Percentiles rank a stretch among this genome's conserved stretches.
Conservation (phyloP, 2,329 filamentous ascomycete species). For the Cercospora sp. region DNA sequence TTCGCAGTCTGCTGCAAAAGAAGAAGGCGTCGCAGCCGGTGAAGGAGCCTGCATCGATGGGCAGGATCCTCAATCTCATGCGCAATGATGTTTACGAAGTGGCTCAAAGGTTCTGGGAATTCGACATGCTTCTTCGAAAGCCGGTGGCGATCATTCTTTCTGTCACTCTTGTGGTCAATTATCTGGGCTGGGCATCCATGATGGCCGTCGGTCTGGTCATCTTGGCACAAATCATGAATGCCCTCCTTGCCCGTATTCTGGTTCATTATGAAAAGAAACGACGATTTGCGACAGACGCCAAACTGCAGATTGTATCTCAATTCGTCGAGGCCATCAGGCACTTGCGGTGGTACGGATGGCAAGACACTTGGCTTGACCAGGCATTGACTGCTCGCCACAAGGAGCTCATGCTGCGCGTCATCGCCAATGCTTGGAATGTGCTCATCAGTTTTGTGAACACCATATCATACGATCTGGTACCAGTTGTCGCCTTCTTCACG, state of each 20-base stretch:
- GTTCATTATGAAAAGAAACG: constrained; percentile 69
- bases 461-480: constrained; percentile 72
- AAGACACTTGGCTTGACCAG: constrained; percentile 69
- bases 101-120: constrained; percentile 82
- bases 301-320: constrained; percentile 78
- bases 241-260: constrained; percentile 64
- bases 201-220: constrained; percentile 63
- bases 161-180: constrained; percentile 69
- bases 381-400: constrained; percentile 68
- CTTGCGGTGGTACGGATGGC: constrained; percentile 80
- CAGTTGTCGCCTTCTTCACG: constrained; percentile 76
- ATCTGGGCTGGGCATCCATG: constrained; percentile 79
- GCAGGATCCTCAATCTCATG: constrained; percentile 87
- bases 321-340: constrained; percentile 86
- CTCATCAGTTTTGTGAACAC: constrained; percentile 69
- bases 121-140: constrained; percentile 71
- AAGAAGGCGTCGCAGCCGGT: constrained; percentile 35
- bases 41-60: constrained; percentile 72
- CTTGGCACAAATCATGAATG: constrained; percentile 69
- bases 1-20: constrained; percentile 28
- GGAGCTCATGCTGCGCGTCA: constrained; percentile 66
- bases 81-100: constrained; percentile 79
- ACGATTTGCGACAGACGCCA: constrained; percentile 72
- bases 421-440: constrained; percentile 63
- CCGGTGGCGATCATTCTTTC: constrained; percentile 76